Conservation (phyloP, 768 basidiomycete genomes). For the Tremella fuciformis region DNA sequence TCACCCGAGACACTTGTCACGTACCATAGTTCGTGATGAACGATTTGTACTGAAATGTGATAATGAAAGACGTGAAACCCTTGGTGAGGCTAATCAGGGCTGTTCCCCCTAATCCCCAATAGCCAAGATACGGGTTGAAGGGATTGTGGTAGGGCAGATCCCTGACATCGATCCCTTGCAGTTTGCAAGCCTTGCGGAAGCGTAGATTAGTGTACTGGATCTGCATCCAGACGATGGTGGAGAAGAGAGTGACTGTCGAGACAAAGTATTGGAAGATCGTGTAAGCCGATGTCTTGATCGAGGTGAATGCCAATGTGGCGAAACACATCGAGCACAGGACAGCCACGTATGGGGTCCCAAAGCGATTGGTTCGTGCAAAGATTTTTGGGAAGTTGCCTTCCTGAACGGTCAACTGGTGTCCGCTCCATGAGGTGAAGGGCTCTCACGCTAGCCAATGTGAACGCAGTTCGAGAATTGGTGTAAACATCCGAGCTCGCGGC, state of each 20-base stretch:
- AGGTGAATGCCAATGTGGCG: conserved; percentile 12
- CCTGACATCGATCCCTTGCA: conserved; percentile 2
- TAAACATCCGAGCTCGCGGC: conserved; percentile 31
- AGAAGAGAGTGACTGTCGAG: conserved; percentile 26
- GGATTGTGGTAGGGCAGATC: conserved; percentile 8
- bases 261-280: conserved; percentile 27
- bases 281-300: conserved; percentile 13
- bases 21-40: conserved; percentile 9
- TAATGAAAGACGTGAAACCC: neutral
- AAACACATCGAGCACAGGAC: conserved; percentile 10
- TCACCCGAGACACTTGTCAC: neutral
- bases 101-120: conserved; percentile 13
- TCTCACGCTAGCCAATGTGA: conserved; percentile 36
- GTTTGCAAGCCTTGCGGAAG: conserved; percentile 7
- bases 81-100: conserved; percentile 12
- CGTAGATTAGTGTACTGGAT: conserved; percentile 10
- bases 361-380: conserved; percentile 55
- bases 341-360: conserved; percentile 8
- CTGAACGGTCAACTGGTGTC: neutral
- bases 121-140: conserved; percentile 9
- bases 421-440: neutral
- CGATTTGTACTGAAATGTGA: conserved; percentile 3
- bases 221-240: conserved; percentile 15
- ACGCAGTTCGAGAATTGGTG: conserved; percentile 30
- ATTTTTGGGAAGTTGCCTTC: conserved; percentile 54